phyloP scores from a whole-genome alignment of 495 filamentous ascomycete genomes.

The Hyaloscypha bicolor region DNA sequence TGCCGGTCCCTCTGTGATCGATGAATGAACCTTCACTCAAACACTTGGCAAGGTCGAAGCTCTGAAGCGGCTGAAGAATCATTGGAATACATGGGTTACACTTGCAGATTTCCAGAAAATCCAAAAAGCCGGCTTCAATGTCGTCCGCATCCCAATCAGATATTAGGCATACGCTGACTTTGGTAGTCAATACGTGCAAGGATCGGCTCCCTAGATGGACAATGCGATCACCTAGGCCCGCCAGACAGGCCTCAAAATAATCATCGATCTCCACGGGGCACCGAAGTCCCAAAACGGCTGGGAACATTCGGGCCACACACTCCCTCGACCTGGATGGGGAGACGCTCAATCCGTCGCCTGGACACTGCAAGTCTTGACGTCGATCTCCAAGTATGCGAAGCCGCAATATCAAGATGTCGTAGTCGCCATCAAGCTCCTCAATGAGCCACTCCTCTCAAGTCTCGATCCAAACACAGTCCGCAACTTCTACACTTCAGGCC shows the following conservation, averaged over 20 bases:
- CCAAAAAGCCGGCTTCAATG: constrained; percentile 65
- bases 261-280: constrained; percentile 47
- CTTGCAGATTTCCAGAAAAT: constrained; percentile 69
- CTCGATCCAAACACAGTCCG: constrained; percentile 54
- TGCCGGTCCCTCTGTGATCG: too few species aligned
- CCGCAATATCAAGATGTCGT: constrained; percentile 62
- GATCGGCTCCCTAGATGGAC: constrained; percentile 66
- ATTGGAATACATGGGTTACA: constrained; percentile 66
- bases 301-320: constrained; percentile 71
- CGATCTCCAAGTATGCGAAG: constrained; percentile 59
- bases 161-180: constrained; percentile 67
- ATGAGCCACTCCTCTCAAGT: constrained; percentile 61
- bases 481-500: constrained; percentile 66
- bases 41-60: too few species aligned
- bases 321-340: constrained; percentile 62
- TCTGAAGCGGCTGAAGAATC: neutral
- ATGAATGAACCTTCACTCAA: too few species aligned
- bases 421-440: constrained; percentile 69
- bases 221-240: constrained; percentile 70
- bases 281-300: constrained; percentile 87
- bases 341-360: constrained; percentile 56
- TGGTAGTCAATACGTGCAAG: constrained; percentile 71
- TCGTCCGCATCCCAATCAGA: constrained; percentile 77
- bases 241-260: constrained; percentile 61
- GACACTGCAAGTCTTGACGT: constrained; percentile 61